Evolutionary conservation across 352 stramenopile genomes (phyloP).

Genomic region (Phytophthora aleatoria): DNA sequence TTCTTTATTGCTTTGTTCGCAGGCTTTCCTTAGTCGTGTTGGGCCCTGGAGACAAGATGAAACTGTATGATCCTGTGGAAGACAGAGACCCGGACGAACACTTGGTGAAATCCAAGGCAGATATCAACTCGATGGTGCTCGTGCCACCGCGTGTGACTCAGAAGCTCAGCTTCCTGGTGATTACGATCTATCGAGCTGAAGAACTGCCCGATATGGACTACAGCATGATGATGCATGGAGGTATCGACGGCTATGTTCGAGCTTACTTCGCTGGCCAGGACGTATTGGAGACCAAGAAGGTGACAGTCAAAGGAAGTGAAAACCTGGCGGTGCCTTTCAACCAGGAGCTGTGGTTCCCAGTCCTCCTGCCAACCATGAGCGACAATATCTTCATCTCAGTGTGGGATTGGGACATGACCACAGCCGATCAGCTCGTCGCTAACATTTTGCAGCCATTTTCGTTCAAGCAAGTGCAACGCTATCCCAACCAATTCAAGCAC

Average conservation of each 20-base stretch:
- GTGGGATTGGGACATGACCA: constrained; percentile 80
- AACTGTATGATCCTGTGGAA: constrained; percentile 56
- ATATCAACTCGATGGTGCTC: constrained; percentile 83
- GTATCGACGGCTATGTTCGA: constrained; percentile 84
- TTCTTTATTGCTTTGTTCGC: constrained; percentile 7
- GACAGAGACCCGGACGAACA: constrained; percentile 47
- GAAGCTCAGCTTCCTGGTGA: constrained; percentile 75
- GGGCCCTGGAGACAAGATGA: constrained; percentile 83
- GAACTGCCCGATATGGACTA: constrained; percentile 89
- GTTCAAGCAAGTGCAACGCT: constrained; percentile 73
- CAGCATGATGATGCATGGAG: constrained; percentile 58
- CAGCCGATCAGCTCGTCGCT: constrained; percentile 70
- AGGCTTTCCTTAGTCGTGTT: constrained; percentile 88
- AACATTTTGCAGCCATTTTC: constrained; percentile 70
- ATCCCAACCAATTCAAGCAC: constrained; percentile 56
- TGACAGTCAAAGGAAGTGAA: constrained; percentile 66
- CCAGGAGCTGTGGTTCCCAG: constrained; percentile 89
- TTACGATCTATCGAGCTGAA: constrained; percentile 78
- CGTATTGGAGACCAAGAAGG: constrained; percentile 68
- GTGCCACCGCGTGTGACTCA: constrained; percentile 79
- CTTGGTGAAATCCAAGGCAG: constrained; percentile 49
- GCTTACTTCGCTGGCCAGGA: constrained; percentile 79
- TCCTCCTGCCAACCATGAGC: constrained; percentile 81
- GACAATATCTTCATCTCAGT: constrained; percentile 86
- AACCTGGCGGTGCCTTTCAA: constrained; percentile 59